Conservation (phyloP, 345 rosid genomes). For the Citrus hindsii region DNA sequence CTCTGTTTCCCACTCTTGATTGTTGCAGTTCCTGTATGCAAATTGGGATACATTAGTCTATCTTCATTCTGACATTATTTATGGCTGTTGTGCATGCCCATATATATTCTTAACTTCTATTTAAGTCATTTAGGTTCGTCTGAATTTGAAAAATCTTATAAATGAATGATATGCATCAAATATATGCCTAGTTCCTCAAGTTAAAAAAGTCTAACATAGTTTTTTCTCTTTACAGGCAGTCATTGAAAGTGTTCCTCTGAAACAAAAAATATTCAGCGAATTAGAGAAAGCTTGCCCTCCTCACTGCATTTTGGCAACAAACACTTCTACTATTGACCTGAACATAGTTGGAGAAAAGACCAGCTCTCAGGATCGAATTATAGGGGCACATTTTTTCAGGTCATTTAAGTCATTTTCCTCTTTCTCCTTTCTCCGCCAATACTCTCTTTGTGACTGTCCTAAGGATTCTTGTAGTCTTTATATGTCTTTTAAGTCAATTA, state of each 20-base stretch:
- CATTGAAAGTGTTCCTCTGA: constrained; percentile 71
- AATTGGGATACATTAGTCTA: not conserved
- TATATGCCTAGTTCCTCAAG: not conserved
- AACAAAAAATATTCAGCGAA: constrained; percentile 87
- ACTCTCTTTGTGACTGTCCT: not conserved
- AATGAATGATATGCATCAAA: not conserved
- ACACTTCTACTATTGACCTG: constrained; percentile 87
- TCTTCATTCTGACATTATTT: not conserved
- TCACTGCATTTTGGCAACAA: constrained; percentile 88
- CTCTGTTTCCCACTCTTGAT: not conserved
- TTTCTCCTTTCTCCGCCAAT: not conserved
- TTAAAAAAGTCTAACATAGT: not conserved
- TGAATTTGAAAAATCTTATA: constrained; percentile 6
- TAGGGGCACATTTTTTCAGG: constrained; percentile 99
- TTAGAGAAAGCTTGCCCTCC: constrained; percentile 77
- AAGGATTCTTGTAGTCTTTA: not conserved
- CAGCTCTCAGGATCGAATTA: constrained; percentile 70
- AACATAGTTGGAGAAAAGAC: constrained; percentile 73
- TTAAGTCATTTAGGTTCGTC: not conserved
- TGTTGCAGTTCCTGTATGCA: not conserved
- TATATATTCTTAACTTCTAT: constrained; percentile 1
- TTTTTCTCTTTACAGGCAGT: constrained; percentile 68
- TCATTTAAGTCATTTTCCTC: constrained; percentile 9
- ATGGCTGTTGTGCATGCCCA: not conserved
- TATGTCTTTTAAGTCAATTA: not conserved